Evolutionary conservation across 1,284 basidiomycete species (phyloP).

Genomic region (Athelia sp.): DNA sequence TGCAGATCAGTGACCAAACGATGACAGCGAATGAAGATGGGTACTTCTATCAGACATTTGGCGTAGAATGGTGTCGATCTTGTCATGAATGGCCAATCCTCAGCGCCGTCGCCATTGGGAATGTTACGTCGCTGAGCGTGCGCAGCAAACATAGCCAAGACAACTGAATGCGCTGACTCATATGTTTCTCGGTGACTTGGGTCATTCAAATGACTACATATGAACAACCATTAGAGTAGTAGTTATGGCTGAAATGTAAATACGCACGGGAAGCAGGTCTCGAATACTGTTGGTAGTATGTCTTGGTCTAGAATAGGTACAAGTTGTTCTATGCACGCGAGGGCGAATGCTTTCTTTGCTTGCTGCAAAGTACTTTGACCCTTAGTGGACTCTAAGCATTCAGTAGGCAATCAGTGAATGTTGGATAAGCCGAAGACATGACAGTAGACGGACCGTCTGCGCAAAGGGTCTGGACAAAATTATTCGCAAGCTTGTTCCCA

Average conservation of each 20-base stretch:
- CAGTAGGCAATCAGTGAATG: slow-evolving; percentile 7
- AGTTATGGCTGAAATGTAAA: slow-evolving; percentile 1
- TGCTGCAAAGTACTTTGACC: slow-evolving; percentile 22
- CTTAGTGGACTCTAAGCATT: not conserved
- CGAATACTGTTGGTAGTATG: slow-evolving; percentile 48
- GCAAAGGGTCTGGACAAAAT: slow-evolving; percentile 38
- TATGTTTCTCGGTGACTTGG: slow-evolving; percentile 60
- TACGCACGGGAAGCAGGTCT: slow-evolving; percentile 57
- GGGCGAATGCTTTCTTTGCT: slow-evolving; percentile 55
- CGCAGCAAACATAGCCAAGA: slow-evolving; percentile 62
- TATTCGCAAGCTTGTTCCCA: not conserved
- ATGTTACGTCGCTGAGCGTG: slow-evolving; percentile 37
- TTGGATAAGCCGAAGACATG: no score
- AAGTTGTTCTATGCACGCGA: slow-evolving; percentile 69
- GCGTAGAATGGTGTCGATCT: slow-evolving; percentile 65
- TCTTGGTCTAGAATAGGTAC: slow-evolving; percentile 48
- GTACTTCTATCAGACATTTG: slow-evolving; percentile 59
- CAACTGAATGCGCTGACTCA: slow-evolving; percentile 72
- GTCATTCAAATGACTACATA: slow-evolving; percentile 47
- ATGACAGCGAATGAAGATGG: slow-evolving; percentile 1
- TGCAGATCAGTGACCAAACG: slow-evolving; percentile 3
- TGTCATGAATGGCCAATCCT: slow-evolving; percentile 35
- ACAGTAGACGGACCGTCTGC: slow-evolving; percentile 21
- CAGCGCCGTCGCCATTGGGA: slow-evolving; percentile 7
- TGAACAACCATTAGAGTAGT: slow-evolving; percentile 4